Evolutionary conservation across 2,329 filamentous ascomycete genomes (phyloP).

Genomic region (Fusarium buharicum): DNA sequence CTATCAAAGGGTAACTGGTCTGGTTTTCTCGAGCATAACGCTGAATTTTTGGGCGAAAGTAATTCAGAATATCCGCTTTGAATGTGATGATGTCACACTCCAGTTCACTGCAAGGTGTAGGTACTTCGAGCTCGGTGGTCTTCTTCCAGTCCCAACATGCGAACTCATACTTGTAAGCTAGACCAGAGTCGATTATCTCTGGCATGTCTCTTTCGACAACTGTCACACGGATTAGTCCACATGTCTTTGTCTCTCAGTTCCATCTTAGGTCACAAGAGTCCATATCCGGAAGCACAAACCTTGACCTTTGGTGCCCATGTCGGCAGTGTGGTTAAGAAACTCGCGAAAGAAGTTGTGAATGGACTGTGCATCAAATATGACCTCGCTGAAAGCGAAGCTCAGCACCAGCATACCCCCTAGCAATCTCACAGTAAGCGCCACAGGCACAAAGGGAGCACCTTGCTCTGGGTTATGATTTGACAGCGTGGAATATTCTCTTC

Average conservation of each 20-base stretch:
- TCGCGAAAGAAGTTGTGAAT: conserved; percentile 35
- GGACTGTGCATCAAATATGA: conserved; percentile 34
- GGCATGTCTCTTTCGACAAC: conserved; percentile 16
- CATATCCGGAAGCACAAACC: conserved; percentile 16
- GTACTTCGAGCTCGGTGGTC: background rate
- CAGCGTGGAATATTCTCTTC: conserved; percentile 14
- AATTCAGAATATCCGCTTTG: background rate
- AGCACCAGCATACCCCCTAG: conserved; percentile 15
- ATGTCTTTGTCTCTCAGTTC: too few relatives aligned
- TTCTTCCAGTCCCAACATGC: conserved; percentile 30
- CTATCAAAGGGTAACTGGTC: background rate
- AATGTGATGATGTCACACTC: conserved; percentile 10
- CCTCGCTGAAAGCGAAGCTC: conserved; percentile 33
- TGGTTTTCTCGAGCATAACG: background rate
- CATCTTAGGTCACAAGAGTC: too few relatives aligned
- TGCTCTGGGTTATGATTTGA: conserved; percentile 3
- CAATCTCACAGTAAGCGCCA: conserved; percentile 22
- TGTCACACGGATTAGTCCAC: conserved; percentile 7
- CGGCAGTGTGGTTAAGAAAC: conserved; percentile 19
- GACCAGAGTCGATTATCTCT: background rate
- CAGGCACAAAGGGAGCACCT: conserved; percentile 4
- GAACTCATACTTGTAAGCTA: conserved; percentile 15
- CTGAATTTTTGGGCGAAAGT: background rate
- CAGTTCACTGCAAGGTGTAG: conserved; percentile 4
- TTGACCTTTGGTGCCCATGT: background rate